Evolutionary conservation across 768 basidiomycete genomes (phyloP), one percentile per base, ranked within the genome.

Genomic region (Podaxis carcinomalis): DNA sequence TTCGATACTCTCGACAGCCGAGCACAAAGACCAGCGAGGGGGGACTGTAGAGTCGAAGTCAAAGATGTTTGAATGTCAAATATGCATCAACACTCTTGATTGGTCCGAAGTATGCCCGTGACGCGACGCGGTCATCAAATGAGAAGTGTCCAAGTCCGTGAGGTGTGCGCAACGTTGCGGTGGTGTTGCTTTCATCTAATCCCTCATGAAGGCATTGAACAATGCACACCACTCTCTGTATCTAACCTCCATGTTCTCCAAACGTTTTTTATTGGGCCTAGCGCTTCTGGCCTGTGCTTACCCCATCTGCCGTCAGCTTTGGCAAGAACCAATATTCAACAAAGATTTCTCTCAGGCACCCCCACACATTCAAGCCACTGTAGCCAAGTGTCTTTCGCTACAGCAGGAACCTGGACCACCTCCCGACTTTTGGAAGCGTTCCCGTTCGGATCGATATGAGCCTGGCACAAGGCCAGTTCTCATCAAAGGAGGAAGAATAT

Each of bases 401-500:
- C 66, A 73, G 28, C 61, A 69, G 57, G 64, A 74, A 55, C 71
- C 83, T 28, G 83, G 80, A 0, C 79, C 82, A 23, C 73, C 80
- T 9, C 44, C 66, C 0, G 65, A 81, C 59, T 89, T 88, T 61
- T 67, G 78, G 62, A 54, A 68, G 13, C 81, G 89, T 5, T 70
- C 72, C 4, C 69, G 74, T 50, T 91, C 88, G 7, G 90, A 92
- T 69, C 79, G 90, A 3, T 90, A 83, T 65, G 85, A 77, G 7
- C 75, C 74, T 1, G 88, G 86, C 2, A 89, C 91, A 2, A 77
- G 76, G 53, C 77, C 90, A 1, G 77, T 83, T 4, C 76, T 90
- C 52, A 80, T 95, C 57, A 81, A 78, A 70, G 90, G 93, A 64
- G 93, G 87, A 25, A 90, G 78, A 28, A 81, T 96, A 63, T 95